A percentile compares a stretch with the other conserved stretches of the same genome.
These are phyloP conservation scores for Elsinoe arachidis DNA, from an alignment of 2,329 filamentous ascomycete species.

Conservation along the genomic window DNA sequence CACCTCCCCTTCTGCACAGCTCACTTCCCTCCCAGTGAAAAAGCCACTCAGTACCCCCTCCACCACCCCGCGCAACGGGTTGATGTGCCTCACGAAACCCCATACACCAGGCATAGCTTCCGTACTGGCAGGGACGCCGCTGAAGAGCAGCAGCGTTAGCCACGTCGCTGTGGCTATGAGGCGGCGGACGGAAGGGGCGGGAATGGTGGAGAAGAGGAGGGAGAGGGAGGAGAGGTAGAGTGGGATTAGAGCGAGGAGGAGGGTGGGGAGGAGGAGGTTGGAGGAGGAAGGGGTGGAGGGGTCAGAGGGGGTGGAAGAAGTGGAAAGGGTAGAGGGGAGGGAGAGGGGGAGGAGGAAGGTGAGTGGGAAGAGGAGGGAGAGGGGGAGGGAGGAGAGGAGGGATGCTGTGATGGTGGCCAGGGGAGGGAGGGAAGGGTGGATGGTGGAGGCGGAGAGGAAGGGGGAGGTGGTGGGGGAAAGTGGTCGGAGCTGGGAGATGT, in stretches of 20 bases:
- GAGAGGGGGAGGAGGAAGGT: slow-evolving; percentile 44
- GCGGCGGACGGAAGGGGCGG: slow-evolving; percentile 35
- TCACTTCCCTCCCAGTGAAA: not conserved
- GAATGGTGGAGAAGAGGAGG: slow-evolving; percentile 33
- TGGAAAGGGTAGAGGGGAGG: slow-evolving; percentile 36
- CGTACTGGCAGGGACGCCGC: slow-evolving; percentile 29
- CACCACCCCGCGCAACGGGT: slow-evolving; percentile 78
- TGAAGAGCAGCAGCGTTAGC: slow-evolving; percentile 27
- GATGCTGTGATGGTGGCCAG: no score
- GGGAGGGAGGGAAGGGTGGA: not conserved
- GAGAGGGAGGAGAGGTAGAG: slow-evolving; percentile 46
- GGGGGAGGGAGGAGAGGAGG: slow-evolving; percentile 29
- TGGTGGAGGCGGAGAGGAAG: not conserved
- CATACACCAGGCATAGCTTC: slow-evolving; percentile 64
- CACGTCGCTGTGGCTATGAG: slow-evolving; percentile 23
- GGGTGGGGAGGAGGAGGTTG: no score
- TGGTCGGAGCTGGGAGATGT: no score
- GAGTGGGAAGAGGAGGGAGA: slow-evolving; percentile 50
- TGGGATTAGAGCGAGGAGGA: no score
- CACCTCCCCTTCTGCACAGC: not conserved
- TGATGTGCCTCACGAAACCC: slow-evolving; percentile 70
- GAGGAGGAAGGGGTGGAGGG: no score
- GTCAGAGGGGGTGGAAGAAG: slow-evolving; percentile 17
- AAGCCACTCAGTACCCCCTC: slow-evolving; percentile 55
- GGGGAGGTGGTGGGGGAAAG: no score